Conservation (phyloP, 768 basidiomycete genomes). For the Tylopilus subfusipes region DNA sequence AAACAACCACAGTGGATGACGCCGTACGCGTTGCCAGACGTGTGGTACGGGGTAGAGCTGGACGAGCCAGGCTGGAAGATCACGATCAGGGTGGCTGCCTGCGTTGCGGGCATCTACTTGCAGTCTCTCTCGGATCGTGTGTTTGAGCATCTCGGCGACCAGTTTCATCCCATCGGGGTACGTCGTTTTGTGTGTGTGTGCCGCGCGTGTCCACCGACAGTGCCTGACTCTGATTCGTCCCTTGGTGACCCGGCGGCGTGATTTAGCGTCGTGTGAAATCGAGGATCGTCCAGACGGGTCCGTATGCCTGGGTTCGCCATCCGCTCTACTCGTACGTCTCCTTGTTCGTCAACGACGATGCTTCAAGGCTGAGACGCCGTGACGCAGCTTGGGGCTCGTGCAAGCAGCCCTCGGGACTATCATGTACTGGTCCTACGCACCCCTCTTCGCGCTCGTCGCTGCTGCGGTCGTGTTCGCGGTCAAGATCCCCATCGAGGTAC, state of each 20-base stretch:
- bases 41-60: not conserved
- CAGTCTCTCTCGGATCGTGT: not conserved
- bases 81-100: not conserved
- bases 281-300: slow-evolving; percentile 11
- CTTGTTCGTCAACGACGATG: not conserved
- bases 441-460: not conserved
- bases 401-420: not conserved
- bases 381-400: not conserved
- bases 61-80: not conserved
- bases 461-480: not conserved
- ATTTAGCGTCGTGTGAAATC: slow-evolving; percentile 11
- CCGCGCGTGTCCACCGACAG: not conserved
- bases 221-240: not conserved
- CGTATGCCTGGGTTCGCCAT: slow-evolving; percentile 14
- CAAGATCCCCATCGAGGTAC: slow-evolving; percentile 12
- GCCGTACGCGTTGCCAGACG: not conserved
- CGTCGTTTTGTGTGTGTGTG: not conserved
- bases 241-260: too few relatives aligned
- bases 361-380: not conserved
- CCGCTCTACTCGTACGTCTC: slow-evolving; percentile 11
- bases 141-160: slow-evolving; percentile 6
- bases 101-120: not conserved
- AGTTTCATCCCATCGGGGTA: slow-evolving; percentile 10
- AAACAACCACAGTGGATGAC: slow-evolving; percentile 8
- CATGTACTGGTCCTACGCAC: slow-evolving; percentile 13